These are phyloP conservation scores for Opeltia flavorubescens DNA, from an alignment of 495 filamentous ascomycete genomes.

Conservation along the genomic window DNA sequence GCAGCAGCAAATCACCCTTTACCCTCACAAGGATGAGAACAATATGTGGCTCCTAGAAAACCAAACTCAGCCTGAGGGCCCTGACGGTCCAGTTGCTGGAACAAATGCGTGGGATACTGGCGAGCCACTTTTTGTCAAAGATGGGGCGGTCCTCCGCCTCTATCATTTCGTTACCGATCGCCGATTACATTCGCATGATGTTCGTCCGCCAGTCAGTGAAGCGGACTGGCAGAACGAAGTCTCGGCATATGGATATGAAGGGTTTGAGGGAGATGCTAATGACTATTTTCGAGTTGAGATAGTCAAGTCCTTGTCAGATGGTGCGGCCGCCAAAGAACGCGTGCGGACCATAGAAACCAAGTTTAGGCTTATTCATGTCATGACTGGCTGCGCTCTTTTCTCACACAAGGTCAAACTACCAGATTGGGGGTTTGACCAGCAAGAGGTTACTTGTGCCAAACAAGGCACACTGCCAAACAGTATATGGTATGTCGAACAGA, in stretches of 20 bases:
- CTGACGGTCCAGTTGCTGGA: constrained; percentile 63
- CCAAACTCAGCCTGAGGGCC: constrained; percentile 76
- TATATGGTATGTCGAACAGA: constrained; percentile 89
- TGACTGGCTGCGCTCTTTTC: constrained; percentile 94
- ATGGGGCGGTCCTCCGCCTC: constrained; percentile 66
- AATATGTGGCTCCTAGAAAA: constrained; percentile 91
- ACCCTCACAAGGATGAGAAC: constrained; percentile 98
- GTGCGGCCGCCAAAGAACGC: constrained; percentile 64
- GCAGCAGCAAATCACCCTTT: constrained; percentile 96
- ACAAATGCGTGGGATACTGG: constrained; percentile 70
- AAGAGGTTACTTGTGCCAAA: constrained; percentile 94
- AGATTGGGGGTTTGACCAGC: constrained; percentile 92
- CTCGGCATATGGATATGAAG: constrained; percentile 94
- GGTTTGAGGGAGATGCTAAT: constrained; percentile 93
- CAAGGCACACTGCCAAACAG: constrained; percentile 89
- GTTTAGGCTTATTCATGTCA: constrained; percentile 84
- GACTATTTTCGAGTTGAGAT: constrained; percentile 93
- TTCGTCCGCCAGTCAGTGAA: constrained; percentile 91
- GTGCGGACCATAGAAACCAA: constrained; percentile 92
- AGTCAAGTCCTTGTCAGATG: constrained; percentile 75
- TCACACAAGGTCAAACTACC: constrained; percentile 98
- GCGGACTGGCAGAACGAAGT: constrained; percentile 98
- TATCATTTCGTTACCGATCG: constrained; percentile 75
- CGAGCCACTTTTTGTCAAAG: constrained; percentile 53
- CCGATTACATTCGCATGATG: constrained; percentile 90